A percentile compares a stretch with the other conserved stretches of the same genome.
Evolutionary conservation across 495 filamentous ascomycete species (phyloP).

Genomic region (Daldinia concentrica): DNA sequence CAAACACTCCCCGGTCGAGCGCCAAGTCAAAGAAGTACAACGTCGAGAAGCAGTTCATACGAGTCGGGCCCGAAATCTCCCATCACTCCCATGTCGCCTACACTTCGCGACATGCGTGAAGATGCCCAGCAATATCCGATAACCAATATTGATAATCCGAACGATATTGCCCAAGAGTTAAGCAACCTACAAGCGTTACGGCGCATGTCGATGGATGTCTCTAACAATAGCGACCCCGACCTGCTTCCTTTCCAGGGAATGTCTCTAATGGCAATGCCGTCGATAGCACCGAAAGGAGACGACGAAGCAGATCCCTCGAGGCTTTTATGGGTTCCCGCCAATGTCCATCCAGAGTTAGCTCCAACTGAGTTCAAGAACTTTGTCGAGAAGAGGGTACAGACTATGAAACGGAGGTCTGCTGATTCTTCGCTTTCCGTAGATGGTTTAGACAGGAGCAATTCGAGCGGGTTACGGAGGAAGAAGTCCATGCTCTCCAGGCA

Average conservation of each 20-base stretch:
- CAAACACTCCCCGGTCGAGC: slow-evolving; percentile 55
- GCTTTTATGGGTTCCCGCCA: slow-evolving; percentile 94
- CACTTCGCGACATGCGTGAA: slow-evolving; percentile 62
- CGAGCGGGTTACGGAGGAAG: slow-evolving; percentile 79
- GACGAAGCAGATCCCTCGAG: slow-evolving; percentile 89
- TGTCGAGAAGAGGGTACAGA: slow-evolving; percentile 88
- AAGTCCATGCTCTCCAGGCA: slow-evolving; percentile 96
- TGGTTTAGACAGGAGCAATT: slow-evolving; percentile 64
- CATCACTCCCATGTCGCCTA: slow-evolving; percentile 54
- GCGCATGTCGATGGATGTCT: slow-evolving; percentile 98
- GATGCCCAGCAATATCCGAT: slow-evolving; percentile 84
- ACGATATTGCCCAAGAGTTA: slow-evolving; percentile 92
- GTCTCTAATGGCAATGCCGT: slow-evolving; percentile 69
- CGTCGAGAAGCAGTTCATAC: slow-evolving; percentile 54
- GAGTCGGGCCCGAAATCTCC: slow-evolving; percentile 58
- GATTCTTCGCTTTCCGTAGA: slow-evolving; percentile 74
- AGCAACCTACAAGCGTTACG: slow-evolving; percentile 94
- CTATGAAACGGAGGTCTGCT: slow-evolving; percentile 84
- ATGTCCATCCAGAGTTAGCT: slow-evolving; percentile 92
- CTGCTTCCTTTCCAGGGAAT: slow-evolving; percentile 79
- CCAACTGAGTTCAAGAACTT: slow-evolving; percentile 98
- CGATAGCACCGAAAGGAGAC: slow-evolving; percentile 75
- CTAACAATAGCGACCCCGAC: slow-evolving; percentile 89
- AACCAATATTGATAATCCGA: slow-evolving; percentile 90
- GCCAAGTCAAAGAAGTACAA: slow-evolving; percentile 52